Evolutionary conservation across 768 basidiomycete genomes (phyloP), one percentile per base, ranked within the genome.

Genomic region (Rhodotorula paludigena): DNA sequence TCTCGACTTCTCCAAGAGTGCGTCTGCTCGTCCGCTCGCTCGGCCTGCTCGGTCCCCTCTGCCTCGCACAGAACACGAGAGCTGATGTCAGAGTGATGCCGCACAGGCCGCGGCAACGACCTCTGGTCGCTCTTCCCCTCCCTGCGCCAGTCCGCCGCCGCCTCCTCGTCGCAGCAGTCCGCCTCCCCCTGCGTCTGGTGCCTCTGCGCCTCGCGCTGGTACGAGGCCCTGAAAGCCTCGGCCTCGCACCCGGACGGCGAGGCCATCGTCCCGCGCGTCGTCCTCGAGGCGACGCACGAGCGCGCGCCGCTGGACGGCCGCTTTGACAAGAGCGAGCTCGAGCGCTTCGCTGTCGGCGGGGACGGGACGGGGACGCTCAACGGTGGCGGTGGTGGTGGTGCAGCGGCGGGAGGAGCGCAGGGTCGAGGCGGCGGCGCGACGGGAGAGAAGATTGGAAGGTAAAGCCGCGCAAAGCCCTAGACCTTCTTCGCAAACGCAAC

Each of bases 231-330:
- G 36, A 25, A 33, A 10, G 59, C 61, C 11, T 51, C 68, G 10
- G 23, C 32, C 1, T 38, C 57, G 8, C 70, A 64, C 41, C 63
- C 58, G 30, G 33, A 35, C 12, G 70, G 71, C 11, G 58, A 64
- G 7, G 21, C 39, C 42, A 72, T 72, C 63, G 66, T 72, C 32
- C 71, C 71, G 25, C 42, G 54, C 18, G 66, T 72, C 20, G 57
- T 72, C 23, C 52, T 72, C 30, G 71, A 72, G 35, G 63, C 66
- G 36, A 72, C 71, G 54, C 71, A 72, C 30, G 55, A 61, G 41
- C 36, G 60, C 23, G 69, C 69, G 28, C 39, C 63, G 28, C n/a
- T 32, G 10, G 59, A 59, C 28, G 64, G 60, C 2, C n/a, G 32
- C 32, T 48, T 71, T 41, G 42, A 47, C 25, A 42, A 41, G 33